These are phyloP conservation scores for Aspergillus viridinutans DNA, from an alignment of 2,329 filamentous ascomycete genomes.

Conservation along the genomic window DNA sequence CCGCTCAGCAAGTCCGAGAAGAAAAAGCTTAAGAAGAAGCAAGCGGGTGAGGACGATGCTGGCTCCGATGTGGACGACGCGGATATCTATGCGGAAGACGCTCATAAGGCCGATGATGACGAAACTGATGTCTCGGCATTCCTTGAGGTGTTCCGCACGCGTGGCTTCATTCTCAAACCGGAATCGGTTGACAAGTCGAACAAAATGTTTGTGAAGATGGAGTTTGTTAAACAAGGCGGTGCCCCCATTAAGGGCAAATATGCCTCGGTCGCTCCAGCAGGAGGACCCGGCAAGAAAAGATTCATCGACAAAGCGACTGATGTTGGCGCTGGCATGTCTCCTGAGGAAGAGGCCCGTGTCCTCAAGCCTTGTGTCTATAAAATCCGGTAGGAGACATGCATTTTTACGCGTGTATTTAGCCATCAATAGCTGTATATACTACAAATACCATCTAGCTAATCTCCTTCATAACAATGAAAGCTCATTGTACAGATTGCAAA, in stretches of 20 bases:
- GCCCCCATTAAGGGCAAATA: slow-evolving; percentile 73
- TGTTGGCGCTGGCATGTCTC: slow-evolving; percentile 51
- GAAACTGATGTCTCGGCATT: slow-evolving; percentile 88
- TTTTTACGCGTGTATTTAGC: not conserved
- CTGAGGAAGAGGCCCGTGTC: slow-evolving; percentile 63
- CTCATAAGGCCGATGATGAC: slow-evolving; percentile 52
- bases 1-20: slow-evolving; percentile 39
- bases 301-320: slow-evolving; percentile 56
- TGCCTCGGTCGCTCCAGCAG: slow-evolving; percentile 31
- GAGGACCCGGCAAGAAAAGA: slow-evolving; percentile 41
- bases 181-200: slow-evolving; percentile 74
- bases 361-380: slow-evolving; percentile 97
- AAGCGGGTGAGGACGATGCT: slow-evolving; percentile 46
- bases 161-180: slow-evolving; percentile 81
- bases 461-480: not conserved
- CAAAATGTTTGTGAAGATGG: slow-evolving; percentile 98
- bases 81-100: slow-evolving; percentile 49
- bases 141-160: slow-evolving; percentile 71
- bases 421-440: not conserved
- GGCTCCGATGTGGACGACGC: slow-evolving; percentile 44
- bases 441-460: not conserved
- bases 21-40: slow-evolving; percentile 44
- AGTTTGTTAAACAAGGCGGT: slow-evolving; percentile 75
- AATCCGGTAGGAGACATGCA: slow-evolving; percentile 55
- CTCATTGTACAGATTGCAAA: not conserved